Base-by-base conservation (phyloP, 2,329 filamentous ascomycete species). In the Colletotrichum gigasporum region DNA sequence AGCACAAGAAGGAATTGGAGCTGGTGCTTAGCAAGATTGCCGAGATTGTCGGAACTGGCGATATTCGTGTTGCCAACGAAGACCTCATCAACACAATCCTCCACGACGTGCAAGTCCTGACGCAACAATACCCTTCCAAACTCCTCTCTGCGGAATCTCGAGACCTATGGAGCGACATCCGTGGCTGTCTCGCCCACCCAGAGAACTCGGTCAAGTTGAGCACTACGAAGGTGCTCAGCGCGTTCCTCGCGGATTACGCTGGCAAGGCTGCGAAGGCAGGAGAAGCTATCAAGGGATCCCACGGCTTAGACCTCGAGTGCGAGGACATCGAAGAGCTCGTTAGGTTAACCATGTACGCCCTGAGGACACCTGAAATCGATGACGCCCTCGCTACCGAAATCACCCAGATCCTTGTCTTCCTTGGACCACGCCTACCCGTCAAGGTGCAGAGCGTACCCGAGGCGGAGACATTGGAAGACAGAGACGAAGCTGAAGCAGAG, bases 211-310 rank as follows among this genome's bases (percentile, higher is more conserved):
- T 97, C 63, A 95, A 96, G 75, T 84, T 93, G 51, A 90, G 89
- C 7, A 88, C 93, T 16, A 87, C 94, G 10, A 90, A 87, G 65
- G 82, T 98, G 16, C 80, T 94, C 39, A 90, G 90, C 47, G 83
- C 85, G n/a, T 96, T 92, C 76, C 89, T 97, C 70, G 87, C 89
- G 3, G 92, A 97, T 74, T 89, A 97, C 68, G 91, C 91, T 20
- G 85, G 85, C 64, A 85, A 85, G 86, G 71, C 81, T 28, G 75
- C 73, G 28, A 84, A 88, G 61, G 78, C 78, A 26, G 82, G 80
- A 2, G 76, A 93, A 47, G 87, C 90, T 2, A 79, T 97, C 11
- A 74, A 80, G 41, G 91, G 93, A 20, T 91, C 90, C 2, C 82
- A 89, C 56, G 95, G 93, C 1, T 82, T 97, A 22, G 79, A 83